Conservation (phyloP, 2,329 filamentous ascomycete species). For the Epichloe coenophiala region DNA sequence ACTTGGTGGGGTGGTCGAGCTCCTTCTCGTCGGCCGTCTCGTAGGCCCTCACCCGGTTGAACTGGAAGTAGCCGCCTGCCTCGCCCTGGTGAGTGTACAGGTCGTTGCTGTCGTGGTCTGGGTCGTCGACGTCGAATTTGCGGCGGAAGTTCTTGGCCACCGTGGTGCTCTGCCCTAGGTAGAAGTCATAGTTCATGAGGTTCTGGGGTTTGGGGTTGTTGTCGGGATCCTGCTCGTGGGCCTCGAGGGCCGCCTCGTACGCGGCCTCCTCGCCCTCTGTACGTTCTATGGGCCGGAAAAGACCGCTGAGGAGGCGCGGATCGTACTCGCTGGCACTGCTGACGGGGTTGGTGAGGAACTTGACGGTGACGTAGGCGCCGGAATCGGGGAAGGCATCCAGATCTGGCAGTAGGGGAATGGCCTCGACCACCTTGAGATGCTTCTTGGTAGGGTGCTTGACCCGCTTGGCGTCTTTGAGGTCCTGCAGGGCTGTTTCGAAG, state of each 20-base stretch:
- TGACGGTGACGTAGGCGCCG: constrained; percentile 55
- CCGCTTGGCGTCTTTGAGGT: constrained; percentile 38
- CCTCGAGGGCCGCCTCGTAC: constrained; percentile 35
- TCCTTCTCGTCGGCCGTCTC: constrained; percentile 48
- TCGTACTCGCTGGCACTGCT: constrained; percentile 39
- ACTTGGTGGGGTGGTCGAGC: constrained; percentile 44
- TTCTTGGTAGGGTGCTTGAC: constrained; percentile 47
- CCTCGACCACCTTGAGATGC: constrained; percentile 43
- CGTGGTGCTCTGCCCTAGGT: constrained; percentile 36
- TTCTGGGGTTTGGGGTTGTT: constrained; percentile 42
- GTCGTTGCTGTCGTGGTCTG: constrained; percentile 36
- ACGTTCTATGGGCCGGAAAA: constrained; percentile 47
- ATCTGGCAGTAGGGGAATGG: constrained; percentile 50
- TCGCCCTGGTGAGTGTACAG: constrained; percentile 40
- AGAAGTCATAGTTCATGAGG: constrained; percentile 54
- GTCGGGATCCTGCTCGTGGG: constrained; percentile 42
- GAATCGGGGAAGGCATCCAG: constrained; percentile 56
- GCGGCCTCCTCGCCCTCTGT: constrained; percentile 39
- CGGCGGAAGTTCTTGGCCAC: constrained; percentile 42
- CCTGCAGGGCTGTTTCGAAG: constrained; percentile 40
- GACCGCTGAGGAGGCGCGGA: constrained; percentile 43
- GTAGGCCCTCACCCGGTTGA: constrained; percentile 49
- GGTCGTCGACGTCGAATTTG: constrained; percentile 45
- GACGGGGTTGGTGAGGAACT: constrained; percentile 54
- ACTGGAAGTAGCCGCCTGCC: constrained; percentile 40